phyloP scores from a whole-genome alignment of 257 asterid species.

The Solanum neorickii region DNA sequence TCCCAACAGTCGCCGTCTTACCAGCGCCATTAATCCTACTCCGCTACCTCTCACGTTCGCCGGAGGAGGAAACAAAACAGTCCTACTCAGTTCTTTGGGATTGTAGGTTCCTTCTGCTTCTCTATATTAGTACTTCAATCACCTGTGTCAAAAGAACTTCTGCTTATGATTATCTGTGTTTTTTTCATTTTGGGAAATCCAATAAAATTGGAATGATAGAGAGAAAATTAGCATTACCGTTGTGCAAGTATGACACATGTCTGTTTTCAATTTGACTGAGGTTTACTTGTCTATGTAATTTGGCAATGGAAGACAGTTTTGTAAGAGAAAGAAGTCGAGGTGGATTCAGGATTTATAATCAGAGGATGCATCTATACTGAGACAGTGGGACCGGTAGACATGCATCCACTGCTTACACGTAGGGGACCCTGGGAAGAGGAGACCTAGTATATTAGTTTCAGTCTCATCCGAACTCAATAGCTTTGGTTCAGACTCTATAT shows the following conservation, averaged over 20 bases:
- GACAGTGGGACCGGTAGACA: background rate
- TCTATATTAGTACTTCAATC: background rate
- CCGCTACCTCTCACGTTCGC: slow-evolving; percentile 1
- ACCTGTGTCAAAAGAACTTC: background rate
- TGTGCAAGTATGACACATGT: background rate
- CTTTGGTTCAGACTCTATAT: background rate
- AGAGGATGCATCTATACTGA: background rate
- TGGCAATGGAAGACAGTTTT: background rate
- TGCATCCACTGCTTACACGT: background rate
- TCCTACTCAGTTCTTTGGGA: slow-evolving; percentile 44
- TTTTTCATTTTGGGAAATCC: background rate
- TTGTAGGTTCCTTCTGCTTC: slow-evolving; percentile 36
- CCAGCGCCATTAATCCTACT: background rate
- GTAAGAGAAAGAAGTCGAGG: background rate
- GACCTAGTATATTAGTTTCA: background rate
- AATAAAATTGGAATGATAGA: background rate
- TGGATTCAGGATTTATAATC: background rate
- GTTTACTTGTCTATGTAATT: background rate
- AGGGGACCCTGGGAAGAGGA: background rate
- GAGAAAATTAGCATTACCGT: background rate
- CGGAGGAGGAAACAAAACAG: background rate
- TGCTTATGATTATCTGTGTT: background rate
- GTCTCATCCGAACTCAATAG: background rate
- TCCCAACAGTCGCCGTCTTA: slow-evolving; percentile 14
- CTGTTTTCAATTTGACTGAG: background rate